Base-by-base conservation (phyloP, 768 basidiomycete species). In the Kwoniella europaea region DNA sequence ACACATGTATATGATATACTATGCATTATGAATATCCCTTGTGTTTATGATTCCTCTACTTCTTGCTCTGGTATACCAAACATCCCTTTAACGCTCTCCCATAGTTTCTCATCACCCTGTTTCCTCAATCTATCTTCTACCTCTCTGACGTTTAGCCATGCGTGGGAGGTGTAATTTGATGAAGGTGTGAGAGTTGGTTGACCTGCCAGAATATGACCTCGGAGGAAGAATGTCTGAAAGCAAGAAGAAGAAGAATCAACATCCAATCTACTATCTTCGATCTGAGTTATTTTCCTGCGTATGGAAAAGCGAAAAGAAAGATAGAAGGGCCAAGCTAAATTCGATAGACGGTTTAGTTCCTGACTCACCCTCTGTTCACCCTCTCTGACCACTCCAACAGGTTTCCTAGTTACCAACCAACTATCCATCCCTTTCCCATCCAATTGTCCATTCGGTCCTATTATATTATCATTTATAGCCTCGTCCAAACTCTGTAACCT, bases 101-200 rank as follows among this genome's bases (percentile, higher is more conserved):
- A 80, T 18, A 70, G 15, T 15, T 68, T 18, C 46, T 70, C 72
- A 41, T 77, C 76, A 9, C 79, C 76, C 55, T 80, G 79, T 2
- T 56, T 43, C 43, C 42, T 29, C 42, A 80, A 52, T 35, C 68
- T 60, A 13, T 87, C 84, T 81, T 90, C 86, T 56, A 98, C 90
- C 86, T 99, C 96, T 81, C 93, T 87, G 84, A 94, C 93, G 61
- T 93, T 96, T 71, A 98, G 86, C 95, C 95, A 98, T 7, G 93
- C 94, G 85, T 92, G 95, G 77, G 92, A 92, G 61, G 86, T 85
- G 71, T 91, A 85, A 22, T 84, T 81, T 72, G 83, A 76, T 18
- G 86, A 83, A n/a, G 86, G 80, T 42, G 88, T 82, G 18, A 90
- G 89, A 20, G 85, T 86, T 42, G 90, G 91, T 82, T 94, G 92